Percentiles rank a stretch among this genome's conserved stretches.
Evolutionary conservation across 2,329 filamentous ascomycete genomes (phyloP).

Genomic region (Sordariomycetes sp.): DNA sequence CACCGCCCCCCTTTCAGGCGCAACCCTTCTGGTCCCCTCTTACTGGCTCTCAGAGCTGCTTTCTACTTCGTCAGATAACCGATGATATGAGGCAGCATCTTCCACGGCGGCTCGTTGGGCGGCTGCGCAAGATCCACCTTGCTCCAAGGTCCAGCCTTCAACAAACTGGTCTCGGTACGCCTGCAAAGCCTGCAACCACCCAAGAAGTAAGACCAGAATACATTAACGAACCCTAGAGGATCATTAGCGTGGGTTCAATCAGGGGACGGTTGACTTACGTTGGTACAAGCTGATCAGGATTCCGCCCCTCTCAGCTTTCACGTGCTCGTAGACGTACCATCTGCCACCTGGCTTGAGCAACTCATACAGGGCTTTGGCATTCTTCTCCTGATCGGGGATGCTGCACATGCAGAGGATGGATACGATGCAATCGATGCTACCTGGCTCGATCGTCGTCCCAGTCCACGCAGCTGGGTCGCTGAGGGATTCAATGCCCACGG

Average conservation of each 20-base stretch:
- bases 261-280: slow-evolving; percentile 26
- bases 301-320: slow-evolving; percentile 28
- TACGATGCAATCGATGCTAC: slow-evolving; percentile 49
- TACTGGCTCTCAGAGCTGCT: too few species aligned
- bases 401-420: slow-evolving; percentile 54
- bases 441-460: slow-evolving; percentile 31
- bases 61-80: slow-evolving; percentile 46
- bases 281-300: slow-evolving; percentile 38
- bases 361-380: slow-evolving; percentile 45
- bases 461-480: slow-evolving; percentile 30
- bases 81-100: slow-evolving; percentile 36
- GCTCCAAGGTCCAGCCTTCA: slow-evolving; percentile 39
- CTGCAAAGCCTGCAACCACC: slow-evolving; percentile 43
- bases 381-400: slow-evolving; percentile 49
- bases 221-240: slow-evolving; percentile 33
- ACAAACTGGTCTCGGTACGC: slow-evolving; percentile 35
- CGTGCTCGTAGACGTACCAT: slow-evolving; percentile 57
- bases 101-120: slow-evolving; percentile 28
- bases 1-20: too few species aligned
- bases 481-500: slow-evolving; percentile 53
- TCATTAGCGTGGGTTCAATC: neutral
- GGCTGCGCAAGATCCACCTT: slow-evolving; percentile 36
- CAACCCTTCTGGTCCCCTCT: too few species aligned
- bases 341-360: slow-evolving; percentile 51
- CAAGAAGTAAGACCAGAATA: slow-evolving; percentile 42